A percentile compares a stretch with the other conserved stretches of the same genome.
phyloP scores from a whole-genome alignment of 2,329 filamentous ascomycete genomes.

The Ascocoryne sarcoides region DNA sequence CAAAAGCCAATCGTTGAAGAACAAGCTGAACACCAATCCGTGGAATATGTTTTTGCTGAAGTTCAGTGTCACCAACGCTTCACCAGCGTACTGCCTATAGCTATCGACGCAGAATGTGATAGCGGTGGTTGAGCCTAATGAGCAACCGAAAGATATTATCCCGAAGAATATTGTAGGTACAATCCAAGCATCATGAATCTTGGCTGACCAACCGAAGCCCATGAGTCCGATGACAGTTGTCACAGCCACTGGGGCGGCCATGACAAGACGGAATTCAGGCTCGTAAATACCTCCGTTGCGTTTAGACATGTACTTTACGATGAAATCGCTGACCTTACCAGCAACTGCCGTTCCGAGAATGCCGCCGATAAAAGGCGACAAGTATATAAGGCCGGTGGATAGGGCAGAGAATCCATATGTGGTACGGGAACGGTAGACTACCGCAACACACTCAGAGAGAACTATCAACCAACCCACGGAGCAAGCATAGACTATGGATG shows the following conservation, averaged over 20 bases:
- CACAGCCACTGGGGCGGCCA: conserved; percentile 72
- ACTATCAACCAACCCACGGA: conserved; percentile 95
- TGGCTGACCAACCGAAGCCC: conserved; percentile 90
- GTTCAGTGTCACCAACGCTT: conserved; percentile 89
- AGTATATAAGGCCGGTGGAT: conserved; percentile 76
- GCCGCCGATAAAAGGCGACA: conserved; percentile 83
- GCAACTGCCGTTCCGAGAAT: conserved; percentile 87
- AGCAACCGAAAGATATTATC: conserved; percentile 84
- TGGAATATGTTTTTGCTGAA: conserved; percentile 93
- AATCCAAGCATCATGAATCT: conserved; percentile 71
- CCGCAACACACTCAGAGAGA: conserved; percentile 75
- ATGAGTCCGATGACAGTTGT: conserved; percentile 79
- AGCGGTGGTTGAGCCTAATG: conserved; percentile 77
- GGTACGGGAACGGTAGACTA: conserved; percentile 62
- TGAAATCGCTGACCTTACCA: conserved; percentile 75
- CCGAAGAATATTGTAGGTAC: conserved; percentile 93
- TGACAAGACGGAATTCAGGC: conserved; percentile 83
- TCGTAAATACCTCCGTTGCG: conserved; percentile 92
- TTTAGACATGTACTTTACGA: conserved; percentile 73
- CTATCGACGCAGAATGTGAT: conserved; percentile 94
- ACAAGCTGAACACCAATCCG: conserved; percentile 79
- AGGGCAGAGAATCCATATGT: conserved; percentile 76
- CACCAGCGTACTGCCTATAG: conserved; percentile 86
- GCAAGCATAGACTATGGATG: conserved; percentile 71
- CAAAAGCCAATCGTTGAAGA: conserved; percentile 78